Conservation (phyloP, 2,329 filamentous ascomycete genomes). For the Ceratocystis colombiana region DNA sequence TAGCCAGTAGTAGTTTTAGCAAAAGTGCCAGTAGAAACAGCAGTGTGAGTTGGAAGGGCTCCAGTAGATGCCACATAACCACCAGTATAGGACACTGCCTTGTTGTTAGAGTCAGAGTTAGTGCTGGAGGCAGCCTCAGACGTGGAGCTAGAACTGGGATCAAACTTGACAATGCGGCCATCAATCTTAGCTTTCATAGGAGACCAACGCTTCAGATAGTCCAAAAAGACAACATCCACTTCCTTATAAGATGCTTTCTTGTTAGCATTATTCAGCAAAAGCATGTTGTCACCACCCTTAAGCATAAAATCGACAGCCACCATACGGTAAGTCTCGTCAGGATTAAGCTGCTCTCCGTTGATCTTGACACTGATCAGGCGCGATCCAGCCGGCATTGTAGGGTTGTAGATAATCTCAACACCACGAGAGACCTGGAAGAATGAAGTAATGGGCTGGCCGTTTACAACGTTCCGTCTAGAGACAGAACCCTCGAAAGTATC, state of each 20-base stretch:
- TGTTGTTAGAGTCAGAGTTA: neutral
- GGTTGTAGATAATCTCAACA: conserved; percentile 49
- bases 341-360: conserved; percentile 38
- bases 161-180: conserved; percentile 34
- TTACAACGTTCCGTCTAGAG: conserved; percentile 45
- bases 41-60: neutral
- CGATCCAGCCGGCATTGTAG: conserved; percentile 39
- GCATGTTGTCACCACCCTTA: conserved; percentile 53
- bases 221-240: conserved; percentile 44
- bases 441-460: conserved; percentile 43
- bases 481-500: conserved; percentile 50
- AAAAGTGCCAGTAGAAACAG: neutral
- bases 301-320: conserved; percentile 55
- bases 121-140: neutral
- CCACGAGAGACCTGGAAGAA: conserved; percentile 51
- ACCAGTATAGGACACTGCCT: neutral
- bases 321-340: conserved; percentile 42
- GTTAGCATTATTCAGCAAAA: conserved; percentile 30
- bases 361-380: conserved; percentile 46
- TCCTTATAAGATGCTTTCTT: conserved; percentile 39
- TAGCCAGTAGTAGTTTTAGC: neutral
- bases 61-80: neutral
- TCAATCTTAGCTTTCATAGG: conserved; percentile 44
- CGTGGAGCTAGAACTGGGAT: neutral
- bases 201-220: conserved; percentile 41